Conservation (phyloP, 768 basidiomycete species). For the Tulasnella sp. region DNA sequence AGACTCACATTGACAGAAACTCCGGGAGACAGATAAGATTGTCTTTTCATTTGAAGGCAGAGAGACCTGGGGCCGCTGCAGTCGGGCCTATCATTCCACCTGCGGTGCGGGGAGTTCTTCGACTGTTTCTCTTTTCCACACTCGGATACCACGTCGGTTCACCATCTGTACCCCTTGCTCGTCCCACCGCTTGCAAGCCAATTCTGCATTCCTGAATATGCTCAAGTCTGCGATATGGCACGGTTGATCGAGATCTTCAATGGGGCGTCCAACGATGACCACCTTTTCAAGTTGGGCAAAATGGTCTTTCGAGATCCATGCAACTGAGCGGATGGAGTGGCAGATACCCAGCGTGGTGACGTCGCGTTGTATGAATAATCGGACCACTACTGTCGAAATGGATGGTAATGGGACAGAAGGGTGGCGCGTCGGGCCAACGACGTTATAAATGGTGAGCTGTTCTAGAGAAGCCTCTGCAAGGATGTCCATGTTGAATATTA, state of each 20-base stretch:
- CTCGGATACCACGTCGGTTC: neutral
- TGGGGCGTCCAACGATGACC: neutral
- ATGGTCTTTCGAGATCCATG: neutral
- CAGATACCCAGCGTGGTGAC: neutral
- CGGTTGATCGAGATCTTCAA: neutral
- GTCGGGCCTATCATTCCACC: neutral
- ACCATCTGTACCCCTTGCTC: neutral
- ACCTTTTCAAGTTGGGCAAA: neutral
- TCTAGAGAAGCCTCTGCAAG: too few species aligned
- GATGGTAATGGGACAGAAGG: too few species aligned
- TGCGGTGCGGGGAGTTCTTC: neutral
- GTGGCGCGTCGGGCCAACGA: too few species aligned
- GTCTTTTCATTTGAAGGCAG: too few species aligned
- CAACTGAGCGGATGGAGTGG: neutral
- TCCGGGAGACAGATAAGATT: too few species aligned
- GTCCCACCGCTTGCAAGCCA: neutral
- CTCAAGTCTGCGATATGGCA: neutral
- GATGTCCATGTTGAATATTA: too few species aligned
- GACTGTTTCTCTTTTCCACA: neutral
- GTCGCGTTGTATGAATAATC: neutral
- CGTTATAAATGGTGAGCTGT: too few species aligned
- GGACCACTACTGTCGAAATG: too few species aligned
- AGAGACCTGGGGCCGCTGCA: neutral
- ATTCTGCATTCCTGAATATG: neutral
- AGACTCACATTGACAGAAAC: too few species aligned